phyloP scores from a whole-genome alignment of 2,329 filamentous ascomycete species.

The Pestalotiopsis sp. region DNA sequence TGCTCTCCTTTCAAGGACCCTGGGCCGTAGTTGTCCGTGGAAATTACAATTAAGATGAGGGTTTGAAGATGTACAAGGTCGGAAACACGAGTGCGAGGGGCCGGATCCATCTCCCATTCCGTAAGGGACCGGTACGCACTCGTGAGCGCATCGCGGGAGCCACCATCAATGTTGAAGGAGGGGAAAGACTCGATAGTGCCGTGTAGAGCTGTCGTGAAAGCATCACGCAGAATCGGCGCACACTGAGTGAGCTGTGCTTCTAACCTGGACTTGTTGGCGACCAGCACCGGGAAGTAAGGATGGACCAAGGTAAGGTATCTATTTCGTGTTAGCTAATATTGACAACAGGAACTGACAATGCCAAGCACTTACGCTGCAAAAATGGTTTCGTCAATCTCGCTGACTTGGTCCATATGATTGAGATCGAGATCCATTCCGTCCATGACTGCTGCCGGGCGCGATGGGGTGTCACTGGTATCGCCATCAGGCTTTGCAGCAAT shows the following conservation, averaged over 20 bases:
- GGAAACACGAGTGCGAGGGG: slow-evolving; percentile 39
- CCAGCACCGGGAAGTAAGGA: slow-evolving; percentile 68
- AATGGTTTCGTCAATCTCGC: slow-evolving; percentile 46
- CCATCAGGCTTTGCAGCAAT: slow-evolving; percentile 39
- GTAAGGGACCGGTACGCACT: slow-evolving; percentile 50
- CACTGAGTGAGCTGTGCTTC: slow-evolving; percentile 60
- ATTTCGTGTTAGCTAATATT: neutral
- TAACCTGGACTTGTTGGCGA: slow-evolving; percentile 58
- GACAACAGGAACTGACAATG: neutral
- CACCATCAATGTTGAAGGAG: slow-evolving; percentile 38
- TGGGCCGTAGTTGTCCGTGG: slow-evolving; percentile 61
- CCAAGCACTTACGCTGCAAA: slow-evolving; percentile 46
- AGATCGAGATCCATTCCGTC: slow-evolving; percentile 30
- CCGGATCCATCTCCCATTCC: slow-evolving; percentile 52
- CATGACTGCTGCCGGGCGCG: slow-evolving; percentile 36
- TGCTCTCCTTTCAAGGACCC: slow-evolving; percentile 41
- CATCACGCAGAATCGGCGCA: slow-evolving; percentile 59
- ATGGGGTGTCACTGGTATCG: slow-evolving; percentile 32
- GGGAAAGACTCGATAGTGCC: slow-evolving; percentile 59
- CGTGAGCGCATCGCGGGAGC: slow-evolving; percentile 29
- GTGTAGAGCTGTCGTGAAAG: slow-evolving; percentile 66
- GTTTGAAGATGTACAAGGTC: slow-evolving; percentile 68
- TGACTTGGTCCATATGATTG: slow-evolving; percentile 35
- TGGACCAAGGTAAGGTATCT: slow-evolving; percentile 70
- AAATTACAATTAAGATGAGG: slow-evolving; percentile 67